Conservation (phyloP, 2,329 filamentous ascomycete species). For the Fusarium zealandicum region DNA sequence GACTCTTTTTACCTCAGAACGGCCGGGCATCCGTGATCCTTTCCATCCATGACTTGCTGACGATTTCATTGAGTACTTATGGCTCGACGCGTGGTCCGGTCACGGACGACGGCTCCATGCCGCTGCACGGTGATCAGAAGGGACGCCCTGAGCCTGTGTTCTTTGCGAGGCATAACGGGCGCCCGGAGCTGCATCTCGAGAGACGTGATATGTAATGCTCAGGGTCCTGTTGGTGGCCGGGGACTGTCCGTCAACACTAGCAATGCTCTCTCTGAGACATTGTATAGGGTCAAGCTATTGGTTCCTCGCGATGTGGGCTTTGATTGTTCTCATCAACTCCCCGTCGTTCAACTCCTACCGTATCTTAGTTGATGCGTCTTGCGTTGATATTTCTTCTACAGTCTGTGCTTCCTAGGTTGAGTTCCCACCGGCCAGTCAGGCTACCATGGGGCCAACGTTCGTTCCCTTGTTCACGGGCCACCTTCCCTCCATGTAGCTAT, state of each 20-base stretch:
- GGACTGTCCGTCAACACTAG: background rate
- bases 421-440: slow-evolving; percentile 24
- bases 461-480: slow-evolving; percentile 31
- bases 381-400: slow-evolving; percentile 4
- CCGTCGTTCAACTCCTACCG: background rate
- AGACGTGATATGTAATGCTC: slow-evolving; percentile 30
- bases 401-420: slow-evolving; percentile 19
- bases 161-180: slow-evolving; percentile 11
- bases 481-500: no score
- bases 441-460: slow-evolving; percentile 15
- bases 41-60: slow-evolving; percentile 29
- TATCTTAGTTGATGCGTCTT: background rate
- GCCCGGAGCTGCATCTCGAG: slow-evolving; percentile 11
- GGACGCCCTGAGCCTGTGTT: slow-evolving; percentile 1
- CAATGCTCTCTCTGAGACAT: slow-evolving; percentile 29
- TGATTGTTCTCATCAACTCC: slow-evolving; percentile 6
- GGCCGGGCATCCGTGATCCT: slow-evolving; percentile 31
- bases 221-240: slow-evolving; percentile 31
- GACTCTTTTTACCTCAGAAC: slow-evolving; percentile 17
- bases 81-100: slow-evolving; percentile 27
- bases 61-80: slow-evolving; percentile 20
- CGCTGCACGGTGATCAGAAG: slow-evolving; percentile 22
- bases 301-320: slow-evolving; percentile 11
- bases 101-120: slow-evolving; percentile 12
- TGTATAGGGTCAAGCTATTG: no score